Percentiles rank a stretch among this genome's conserved stretches.
Evolutionary conservation across 345 rosid species (phyloP).

Genomic region (Corymbia maculata): DNA sequence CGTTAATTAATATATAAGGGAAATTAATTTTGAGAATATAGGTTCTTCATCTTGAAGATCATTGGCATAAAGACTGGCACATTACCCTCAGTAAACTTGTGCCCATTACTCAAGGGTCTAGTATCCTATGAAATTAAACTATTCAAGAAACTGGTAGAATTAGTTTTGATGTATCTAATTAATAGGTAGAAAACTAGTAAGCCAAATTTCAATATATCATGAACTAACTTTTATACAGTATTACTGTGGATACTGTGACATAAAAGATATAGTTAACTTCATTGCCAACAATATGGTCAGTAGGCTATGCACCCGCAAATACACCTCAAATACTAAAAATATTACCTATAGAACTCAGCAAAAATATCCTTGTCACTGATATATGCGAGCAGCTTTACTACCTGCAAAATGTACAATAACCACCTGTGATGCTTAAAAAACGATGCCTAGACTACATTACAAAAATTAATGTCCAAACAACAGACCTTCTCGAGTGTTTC

Average conservation of each 20-base stretch:
- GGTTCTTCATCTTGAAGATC: no score
- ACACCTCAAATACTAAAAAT: not conserved
- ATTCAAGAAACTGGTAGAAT: no score
- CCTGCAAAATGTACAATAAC: conserved; percentile 28
- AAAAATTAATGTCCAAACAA: not conserved
- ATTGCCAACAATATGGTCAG: not conserved
- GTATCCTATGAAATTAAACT: no score
- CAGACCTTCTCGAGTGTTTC: conserved; percentile 51
- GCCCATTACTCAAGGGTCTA: no score
- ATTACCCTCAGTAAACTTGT: no score
- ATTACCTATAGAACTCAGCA: conserved; percentile 68
- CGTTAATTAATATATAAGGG: not conserved
- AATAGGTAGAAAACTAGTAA: not conserved
- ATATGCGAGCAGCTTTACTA: conserved; percentile 74
- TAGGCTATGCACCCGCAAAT: not conserved
- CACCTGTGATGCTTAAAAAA: not conserved
- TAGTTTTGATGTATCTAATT: not conserved
- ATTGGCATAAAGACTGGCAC: no score
- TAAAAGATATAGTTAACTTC: not conserved
- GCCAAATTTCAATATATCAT: not conserved
- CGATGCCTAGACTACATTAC: not conserved
- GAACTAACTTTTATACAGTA: not conserved
- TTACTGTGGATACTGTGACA: not conserved
- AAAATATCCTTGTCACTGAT: conserved; percentile 78
- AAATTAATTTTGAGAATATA: not conserved